Evolutionary conservation across 1,284 basidiomycete genomes (phyloP), one percentile per base, ranked within the genome.

Genomic region (Meripilus lineatus): DNA sequence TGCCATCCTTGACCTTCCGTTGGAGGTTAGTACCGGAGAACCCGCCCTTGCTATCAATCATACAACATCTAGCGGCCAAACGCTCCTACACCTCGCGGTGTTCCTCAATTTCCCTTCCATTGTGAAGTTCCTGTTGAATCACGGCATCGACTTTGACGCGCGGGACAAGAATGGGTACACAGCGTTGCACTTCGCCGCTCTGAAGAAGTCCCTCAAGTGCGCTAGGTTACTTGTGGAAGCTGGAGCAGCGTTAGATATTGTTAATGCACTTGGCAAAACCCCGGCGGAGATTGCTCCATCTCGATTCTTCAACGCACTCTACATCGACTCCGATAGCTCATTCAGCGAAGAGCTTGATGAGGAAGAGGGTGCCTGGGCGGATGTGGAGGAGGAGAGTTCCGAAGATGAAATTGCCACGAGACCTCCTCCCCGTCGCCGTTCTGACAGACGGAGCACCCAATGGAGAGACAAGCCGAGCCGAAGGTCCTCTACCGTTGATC

Each of bases 131-230:
- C 72, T 99, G 40, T 68, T 96, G 40, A 64, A 71, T 1, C 84
- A 80, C 40, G 82, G 77, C 13, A 83, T 85, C 24, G 89, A 93
- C 54, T 55, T 93, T 37, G 91, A 98, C 60, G 76, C 77, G 2
- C 82, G 90, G 45, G 96, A 99, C 64, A 73, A 77, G 48, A 96
- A 93, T 60, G 95, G 95, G 5, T 93, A 77, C 59, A 98, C 94
- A 0, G 81, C 95, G 0, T 69, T 98, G 28, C 91, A 95, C 61
- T 86, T 95, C 58, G 89, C 93, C 13, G 86, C 82, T 0, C 67
- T 94, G 33, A 74, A 73, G 15, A 78, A 77, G 20, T 82, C 86
- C 17, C 66, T 71, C 35, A 72, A 77, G 8, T 92, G 90, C 58
- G 78, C 81, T 0, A 69, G 74, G 32, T 65, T 84, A 3, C 71